Conservation (phyloP, 164 flowering plant genomes). For the Macadamia integrifolia region DNA sequence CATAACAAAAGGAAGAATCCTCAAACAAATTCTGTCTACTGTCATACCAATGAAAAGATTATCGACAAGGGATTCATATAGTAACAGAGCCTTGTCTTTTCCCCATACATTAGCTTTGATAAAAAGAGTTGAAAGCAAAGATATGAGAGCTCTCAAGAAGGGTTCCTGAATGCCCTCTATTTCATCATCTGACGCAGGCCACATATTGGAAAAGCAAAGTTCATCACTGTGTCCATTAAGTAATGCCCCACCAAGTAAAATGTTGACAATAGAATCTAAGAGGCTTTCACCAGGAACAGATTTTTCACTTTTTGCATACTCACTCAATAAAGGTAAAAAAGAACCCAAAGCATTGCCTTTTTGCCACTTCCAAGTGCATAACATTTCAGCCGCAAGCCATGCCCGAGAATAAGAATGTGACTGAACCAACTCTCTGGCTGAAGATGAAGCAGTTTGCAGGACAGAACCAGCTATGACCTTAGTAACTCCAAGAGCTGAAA, state of each 20-base stretch:
- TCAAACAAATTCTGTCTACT: constrained; percentile 50
- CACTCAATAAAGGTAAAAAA: constrained; percentile 53
- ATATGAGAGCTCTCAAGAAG: constrained; percentile 69
- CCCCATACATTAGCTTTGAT: constrained; percentile 51
- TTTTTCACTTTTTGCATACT: constrained; percentile 32
- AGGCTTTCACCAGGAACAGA: constrained; percentile 25
- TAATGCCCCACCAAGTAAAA: constrained; percentile 81
- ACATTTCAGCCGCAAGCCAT: constrained; percentile 89
- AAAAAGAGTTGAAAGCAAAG: constrained; percentile 47
- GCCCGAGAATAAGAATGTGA: constrained; percentile 35
- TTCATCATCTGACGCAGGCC: constrained; percentile 43
- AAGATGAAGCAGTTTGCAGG: constrained; percentile 12
- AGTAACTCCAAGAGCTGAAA: constrained; percentile 48
- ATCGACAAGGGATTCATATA: constrained; percentile 40
- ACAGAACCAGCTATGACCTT: constrained; percentile 45
- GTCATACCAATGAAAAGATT: constrained; percentile 58
- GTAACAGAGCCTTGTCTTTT: constrained; percentile 38
- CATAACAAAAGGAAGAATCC: constrained; percentile 59
- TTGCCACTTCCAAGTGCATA: constrained; percentile 93
- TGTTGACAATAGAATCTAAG: constrained; percentile 47
- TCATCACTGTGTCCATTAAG: constrained; percentile 37
- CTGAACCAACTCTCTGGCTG: constrained; percentile 14
- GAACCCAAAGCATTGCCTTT: constrained; percentile 64
- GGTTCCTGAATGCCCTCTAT: constrained; percentile 60
- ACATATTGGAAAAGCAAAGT: constrained; percentile 26